Conservation (phyloP, 2,329 filamentous ascomycete species). For the Neofusicoccum cordaticola region DNA sequence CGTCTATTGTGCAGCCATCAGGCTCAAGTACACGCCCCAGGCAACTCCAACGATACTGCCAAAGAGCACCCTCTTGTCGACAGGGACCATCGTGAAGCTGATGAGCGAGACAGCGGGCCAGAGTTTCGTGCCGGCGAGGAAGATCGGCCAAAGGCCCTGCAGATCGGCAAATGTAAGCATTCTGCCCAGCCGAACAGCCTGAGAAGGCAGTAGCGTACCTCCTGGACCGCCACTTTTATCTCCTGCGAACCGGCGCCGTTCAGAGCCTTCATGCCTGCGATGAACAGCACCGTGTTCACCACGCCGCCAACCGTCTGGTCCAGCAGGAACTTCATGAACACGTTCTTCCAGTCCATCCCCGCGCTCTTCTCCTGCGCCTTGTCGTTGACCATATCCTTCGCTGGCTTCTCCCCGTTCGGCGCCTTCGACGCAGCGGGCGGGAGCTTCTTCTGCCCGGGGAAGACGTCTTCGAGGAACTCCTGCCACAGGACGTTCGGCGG, state of each 20-base stretch:
- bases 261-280: slow-evolving; percentile 56
- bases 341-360: slow-evolving; percentile 52
- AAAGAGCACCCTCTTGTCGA: slow-evolving; percentile 67
- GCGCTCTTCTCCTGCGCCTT: slow-evolving; percentile 37
- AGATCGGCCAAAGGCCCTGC: slow-evolving; percentile 57
- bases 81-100: slow-evolving; percentile 70
- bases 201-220: slow-evolving; percentile 18
- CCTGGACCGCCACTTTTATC: slow-evolving; percentile 19
- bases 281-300: slow-evolving; percentile 65
- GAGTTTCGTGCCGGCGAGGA: slow-evolving; percentile 65
- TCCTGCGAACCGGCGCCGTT: slow-evolving; percentile 24
- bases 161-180: not conserved
- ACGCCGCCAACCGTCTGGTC: slow-evolving; percentile 67
- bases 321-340: slow-evolving; percentile 63
- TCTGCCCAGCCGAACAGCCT: not conserved
- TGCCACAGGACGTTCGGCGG: slow-evolving; percentile 90
- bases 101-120: slow-evolving; percentile 69
- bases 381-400: slow-evolving; percentile 23
- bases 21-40: slow-evolving; percentile 68
- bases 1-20: slow-evolving; percentile 2
- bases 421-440: slow-evolving; percentile 17
- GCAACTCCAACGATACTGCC: slow-evolving; percentile 68
- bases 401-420: slow-evolving; percentile 28
- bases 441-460: slow-evolving; percentile 57
- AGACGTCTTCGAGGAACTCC: slow-evolving; percentile 69